Evolutionary conservation across 768 basidiomycete species (phyloP), one percentile per base, ranked within the genome.

Genomic region (Hygrocybe punicea): DNA sequence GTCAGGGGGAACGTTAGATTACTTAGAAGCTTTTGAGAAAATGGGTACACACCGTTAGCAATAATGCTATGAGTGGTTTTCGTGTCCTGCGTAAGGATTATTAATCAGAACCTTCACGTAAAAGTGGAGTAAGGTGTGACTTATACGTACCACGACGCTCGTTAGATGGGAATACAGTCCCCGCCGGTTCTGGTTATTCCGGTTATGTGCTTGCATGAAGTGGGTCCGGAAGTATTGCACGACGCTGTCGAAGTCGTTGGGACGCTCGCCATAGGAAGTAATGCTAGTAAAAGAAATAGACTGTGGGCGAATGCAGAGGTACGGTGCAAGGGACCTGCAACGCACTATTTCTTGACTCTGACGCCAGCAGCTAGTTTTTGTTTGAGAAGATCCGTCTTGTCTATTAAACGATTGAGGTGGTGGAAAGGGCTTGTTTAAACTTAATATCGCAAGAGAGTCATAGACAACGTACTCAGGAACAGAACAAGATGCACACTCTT

Each of bases 151-250:
- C 55, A 89, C 87, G 21, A 89, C 89, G 62, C 83, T 91, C 7
- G 89, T 92, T 65, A 91, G 77, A 67, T 91, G 91, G 3, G 84
- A 86, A 66, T 90, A 93, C 2, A 93, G 73, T n/a, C 88, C 87
- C 51, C 90, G 82, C 40, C 84, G 81, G 62, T 87, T 86, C 63
- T 90, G 85, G 61, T 91, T 90, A 58, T 89, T 92, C 60, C 81
- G 81, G 63, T 84, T 76, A 68, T 91, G 89, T 16, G 89, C 85
- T 69, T 93, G 89, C 58, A 89, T 73, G 73, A 93, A 93, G 63
- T 93, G 91, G 35, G 89, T 86, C 9, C 88, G 86, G 81, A 93
- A 93, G 72, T 93, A 93, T 65, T 87, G 84, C 42, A 90, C 84
- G 19, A 90, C 88, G 4, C 85, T 83, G 57, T 91, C 87, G 64